These are phyloP conservation scores for Lentinula novae-zelandiae DNA, from an alignment of 1,284 basidiomycete species.

Conservation along the genomic window DNA sequence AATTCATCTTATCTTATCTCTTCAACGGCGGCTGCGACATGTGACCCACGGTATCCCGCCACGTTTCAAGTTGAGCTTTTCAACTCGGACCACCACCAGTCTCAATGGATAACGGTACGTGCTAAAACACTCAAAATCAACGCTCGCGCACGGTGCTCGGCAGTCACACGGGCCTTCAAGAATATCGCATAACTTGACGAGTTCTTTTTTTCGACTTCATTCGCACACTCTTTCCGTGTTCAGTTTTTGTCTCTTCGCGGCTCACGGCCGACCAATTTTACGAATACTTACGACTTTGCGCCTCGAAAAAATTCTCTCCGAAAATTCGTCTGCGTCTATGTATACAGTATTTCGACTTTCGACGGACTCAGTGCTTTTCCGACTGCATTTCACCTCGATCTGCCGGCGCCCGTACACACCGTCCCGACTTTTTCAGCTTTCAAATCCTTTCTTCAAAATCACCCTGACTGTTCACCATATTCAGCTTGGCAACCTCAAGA, in stretches of 20 bases:
- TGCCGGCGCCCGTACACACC: background rate
- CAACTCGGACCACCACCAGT: background rate
- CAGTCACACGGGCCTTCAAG: constrained; percentile 26
- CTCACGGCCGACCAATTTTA: constrained; percentile 28
- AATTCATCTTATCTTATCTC: background rate
- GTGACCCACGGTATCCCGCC: background rate
- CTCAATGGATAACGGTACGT: constrained; percentile 79
- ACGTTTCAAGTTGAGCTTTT: background rate
- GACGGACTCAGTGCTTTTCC: constrained; percentile 3
- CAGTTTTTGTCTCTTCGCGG: constrained; percentile 20
- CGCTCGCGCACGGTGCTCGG: constrained; percentile 32
- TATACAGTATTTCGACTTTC: constrained; percentile 11
- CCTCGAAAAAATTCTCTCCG: background rate
- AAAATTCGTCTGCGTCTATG: background rate
- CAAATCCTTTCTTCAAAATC: background rate
- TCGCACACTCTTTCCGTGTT: background rate
- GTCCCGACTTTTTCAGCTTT: constrained; percentile 2
- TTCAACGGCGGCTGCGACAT: background rate
- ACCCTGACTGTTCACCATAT: constrained; percentile 10
- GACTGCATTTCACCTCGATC: background rate
- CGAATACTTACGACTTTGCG: background rate
- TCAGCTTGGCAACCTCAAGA: constrained; percentile 80
- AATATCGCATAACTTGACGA: background rate
- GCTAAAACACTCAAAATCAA: constrained; percentile 49
- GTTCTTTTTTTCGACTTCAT: constrained; percentile 6